Evolutionary conservation across 768 basidiomycete genomes (phyloP), one percentile per base, ranked within the genome.

Genomic region (Podaxis carcinomalis): DNA sequence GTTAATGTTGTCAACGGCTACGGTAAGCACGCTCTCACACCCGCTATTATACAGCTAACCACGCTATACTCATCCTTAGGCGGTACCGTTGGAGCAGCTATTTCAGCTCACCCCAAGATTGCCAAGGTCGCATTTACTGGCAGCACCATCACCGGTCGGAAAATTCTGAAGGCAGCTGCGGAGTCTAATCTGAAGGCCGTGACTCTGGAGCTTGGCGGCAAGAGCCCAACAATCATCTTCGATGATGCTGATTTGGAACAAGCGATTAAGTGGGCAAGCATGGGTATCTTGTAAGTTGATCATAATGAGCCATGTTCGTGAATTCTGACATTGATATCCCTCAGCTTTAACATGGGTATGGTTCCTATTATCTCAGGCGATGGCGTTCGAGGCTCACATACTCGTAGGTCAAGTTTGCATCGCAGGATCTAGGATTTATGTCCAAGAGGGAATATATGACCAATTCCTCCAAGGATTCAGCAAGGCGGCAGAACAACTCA

Each of bases 351-450:
- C 11, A 59, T 59, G 59, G 59, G 59, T 53, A 21, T 35, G 40
- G 7, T 46, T 16, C 16, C 1, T 52, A 3, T 10, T n/a, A 11
- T 21, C 21, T 7, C 27, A 35, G 13, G 23, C 9, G 14, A n/a
- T 10, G 16, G 36, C 4, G 16, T n/a, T 19, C 16, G 6, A 19
- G 28, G 36, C 13, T 50, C 16, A 36, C 7, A 16, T 25, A 23
- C 0, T 37, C 5, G 25, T 10, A 59, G 59, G 59, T 10, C 93
- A 95, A 75, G 79, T 81, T n/a, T 95, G 93, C 75, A 86, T 85
- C 66, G 93, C 92, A 7, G 90, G 93, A 9, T 89, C 92, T 7
- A 85, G 95, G 52, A 89, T 95, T 62, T 94, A 84, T 68, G 92
- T 96, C 4, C 93, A 95, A 67, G 80, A 82, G 51, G 75, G 77